phyloP scores from a whole-genome alignment of 2,329 filamentous ascomycete species.

The Aquanectria penicillioides region DNA sequence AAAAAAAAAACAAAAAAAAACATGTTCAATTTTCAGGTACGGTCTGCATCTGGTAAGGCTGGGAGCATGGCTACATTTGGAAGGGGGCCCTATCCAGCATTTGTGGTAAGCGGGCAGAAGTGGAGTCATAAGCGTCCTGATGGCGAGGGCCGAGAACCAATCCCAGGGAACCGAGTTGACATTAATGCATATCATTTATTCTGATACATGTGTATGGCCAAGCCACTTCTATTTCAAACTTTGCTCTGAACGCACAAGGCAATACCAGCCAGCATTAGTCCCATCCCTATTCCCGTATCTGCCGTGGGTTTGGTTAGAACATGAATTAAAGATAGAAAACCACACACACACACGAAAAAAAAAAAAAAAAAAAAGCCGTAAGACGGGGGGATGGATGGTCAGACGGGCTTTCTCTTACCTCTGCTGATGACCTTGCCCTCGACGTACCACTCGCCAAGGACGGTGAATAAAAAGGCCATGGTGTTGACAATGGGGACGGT shows the following conservation, averaged over 20 bases:
- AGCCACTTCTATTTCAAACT: slow-evolving; percentile 37
- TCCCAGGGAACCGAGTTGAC: slow-evolving; percentile 24
- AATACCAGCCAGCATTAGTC: slow-evolving; percentile 81
- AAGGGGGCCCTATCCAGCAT: slow-evolving; percentile 2
- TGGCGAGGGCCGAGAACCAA: slow-evolving; percentile 32
- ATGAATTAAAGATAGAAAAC: too few species aligned
- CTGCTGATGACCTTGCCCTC: slow-evolving; percentile 89
- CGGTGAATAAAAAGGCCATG: slow-evolving; percentile 94
- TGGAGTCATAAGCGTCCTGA: slow-evolving; percentile 33
- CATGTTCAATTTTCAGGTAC: too few species aligned
- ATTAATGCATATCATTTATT: slow-evolving; percentile 23
- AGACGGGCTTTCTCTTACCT: slow-evolving; percentile 61
- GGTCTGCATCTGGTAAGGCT: too few species aligned
- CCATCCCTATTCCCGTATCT: slow-evolving; percentile 89
- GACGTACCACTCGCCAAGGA: slow-evolving; percentile 93
- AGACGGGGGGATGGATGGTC: too few species aligned
- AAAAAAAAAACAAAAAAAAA: too few species aligned
- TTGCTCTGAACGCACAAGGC: slow-evolving; percentile 83
- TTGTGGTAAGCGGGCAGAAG: slow-evolving; percentile 15
- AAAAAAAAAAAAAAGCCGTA: too few species aligned
- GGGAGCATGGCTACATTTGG: background rate
- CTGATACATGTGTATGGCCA: slow-evolving; percentile 13
- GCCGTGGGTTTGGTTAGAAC: background rate
- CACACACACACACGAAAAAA: too few species aligned
- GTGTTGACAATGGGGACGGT: slow-evolving; percentile 97